phyloP scores from a whole-genome alignment of 2,329 filamentous ascomycete species.

The Mollisia scopiformis region DNA sequence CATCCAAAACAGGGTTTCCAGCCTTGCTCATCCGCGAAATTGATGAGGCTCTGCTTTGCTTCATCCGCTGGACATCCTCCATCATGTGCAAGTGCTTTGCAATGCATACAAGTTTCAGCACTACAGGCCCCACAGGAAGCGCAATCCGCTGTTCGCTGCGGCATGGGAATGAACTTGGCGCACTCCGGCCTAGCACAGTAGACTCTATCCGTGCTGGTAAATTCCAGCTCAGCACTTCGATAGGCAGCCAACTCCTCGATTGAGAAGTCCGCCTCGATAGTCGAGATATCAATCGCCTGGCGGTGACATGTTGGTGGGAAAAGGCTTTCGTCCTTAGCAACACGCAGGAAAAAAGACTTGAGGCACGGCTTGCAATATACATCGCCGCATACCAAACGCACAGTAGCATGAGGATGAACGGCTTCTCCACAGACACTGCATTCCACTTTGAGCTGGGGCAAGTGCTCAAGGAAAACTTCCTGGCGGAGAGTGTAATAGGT shows the following conservation, averaged over 20 bases:
- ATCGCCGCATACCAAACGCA: slow-evolving; percentile 27
- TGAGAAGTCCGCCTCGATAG: slow-evolving; percentile 26
- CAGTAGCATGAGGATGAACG: slow-evolving; percentile 24
- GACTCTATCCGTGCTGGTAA: slow-evolving; percentile 26
- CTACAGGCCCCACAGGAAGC: slow-evolving; percentile 20
- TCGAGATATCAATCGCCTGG: slow-evolving; percentile 24
- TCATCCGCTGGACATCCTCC: slow-evolving; percentile 21
- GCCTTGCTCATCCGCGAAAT: slow-evolving; percentile 19
- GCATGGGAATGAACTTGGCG: slow-evolving; percentile 22
- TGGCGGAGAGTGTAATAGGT: slow-evolving; percentile 19
- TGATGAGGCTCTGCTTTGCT: slow-evolving; percentile 17
- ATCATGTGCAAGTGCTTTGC: slow-evolving; percentile 22
- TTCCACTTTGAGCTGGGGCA: slow-evolving; percentile 27
- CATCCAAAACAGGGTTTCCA: slow-evolving; percentile 24
- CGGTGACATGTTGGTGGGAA: slow-evolving; percentile 29
- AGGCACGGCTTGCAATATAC: slow-evolving; percentile 30
- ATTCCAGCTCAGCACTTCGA: slow-evolving; percentile 26
- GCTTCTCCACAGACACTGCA: slow-evolving; percentile 28
- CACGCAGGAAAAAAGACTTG: slow-evolving; percentile 27
- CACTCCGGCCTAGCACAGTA: slow-evolving; percentile 26
- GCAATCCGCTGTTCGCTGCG: slow-evolving; percentile 12
- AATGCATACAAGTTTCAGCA: slow-evolving; percentile 24
- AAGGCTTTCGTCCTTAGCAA: slow-evolving; percentile 28
- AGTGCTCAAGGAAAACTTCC: slow-evolving; percentile 25
- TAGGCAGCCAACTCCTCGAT: too few relatives aligned